phyloP scores from a whole-genome alignment of 2,329 filamentous ascomycete genomes.

The Colletotrichum orchidophilum region DNA sequence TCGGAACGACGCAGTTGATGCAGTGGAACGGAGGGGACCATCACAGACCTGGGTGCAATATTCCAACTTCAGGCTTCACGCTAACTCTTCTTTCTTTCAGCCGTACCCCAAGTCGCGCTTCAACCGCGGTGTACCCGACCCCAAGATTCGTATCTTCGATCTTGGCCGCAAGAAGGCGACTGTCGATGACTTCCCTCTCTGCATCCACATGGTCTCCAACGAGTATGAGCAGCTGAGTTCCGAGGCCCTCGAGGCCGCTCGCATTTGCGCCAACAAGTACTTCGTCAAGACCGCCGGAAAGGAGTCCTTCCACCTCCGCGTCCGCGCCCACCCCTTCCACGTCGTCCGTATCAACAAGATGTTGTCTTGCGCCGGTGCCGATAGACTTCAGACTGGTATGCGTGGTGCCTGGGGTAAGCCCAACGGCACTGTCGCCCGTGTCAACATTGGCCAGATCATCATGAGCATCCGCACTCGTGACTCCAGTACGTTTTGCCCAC shows the following conservation, averaged over 20 bases:
- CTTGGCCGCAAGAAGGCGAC: conserved; percentile 97
- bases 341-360: conserved; percentile 99
- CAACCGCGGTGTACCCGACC: conserved; percentile 97
- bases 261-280: conserved; percentile 99
- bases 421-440: conserved; percentile 97
- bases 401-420: conserved; percentile 99
- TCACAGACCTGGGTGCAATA: neutral
- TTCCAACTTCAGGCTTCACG: neutral
- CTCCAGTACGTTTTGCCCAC: conserved; percentile 69
- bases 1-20: neutral
- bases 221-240: conserved; percentile 99
- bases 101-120: conserved; percentile 99
- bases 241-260: conserved; percentile 98
- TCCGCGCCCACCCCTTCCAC: conserved; percentile 98
- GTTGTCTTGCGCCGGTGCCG: conserved; percentile 99
- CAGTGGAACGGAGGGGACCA: neutral
- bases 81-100: conserved; percentile 51
- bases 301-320: conserved; percentile 78
- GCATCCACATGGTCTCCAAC: conserved; percentile 99
- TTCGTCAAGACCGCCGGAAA: conserved; percentile 77
- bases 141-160: conserved; percentile 96
- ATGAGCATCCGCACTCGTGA: conserved; percentile 98
- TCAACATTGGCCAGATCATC: conserved; percentile 99
- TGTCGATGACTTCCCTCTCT: conserved; percentile 99
- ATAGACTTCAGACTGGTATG: conserved; percentile 99